Evolutionary conservation across 352 stramenopile genomes (phyloP).

Genomic region (Phytophthora ohioensis): DNA sequence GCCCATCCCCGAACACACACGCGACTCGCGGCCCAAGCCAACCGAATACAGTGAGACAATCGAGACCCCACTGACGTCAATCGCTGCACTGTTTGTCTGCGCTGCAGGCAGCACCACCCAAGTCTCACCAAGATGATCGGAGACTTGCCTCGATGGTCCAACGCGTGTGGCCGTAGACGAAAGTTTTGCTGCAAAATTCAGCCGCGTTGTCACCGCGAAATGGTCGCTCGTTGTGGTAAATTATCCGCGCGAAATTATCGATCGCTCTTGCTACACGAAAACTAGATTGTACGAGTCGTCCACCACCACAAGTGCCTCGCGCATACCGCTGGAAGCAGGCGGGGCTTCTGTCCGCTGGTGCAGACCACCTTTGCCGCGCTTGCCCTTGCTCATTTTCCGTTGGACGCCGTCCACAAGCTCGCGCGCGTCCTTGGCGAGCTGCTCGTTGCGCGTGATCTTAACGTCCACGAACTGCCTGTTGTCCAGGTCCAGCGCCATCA

Average conservation of each 20-base stretch:
- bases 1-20: conserved; percentile 12
- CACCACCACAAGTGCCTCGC: conserved; percentile 37
- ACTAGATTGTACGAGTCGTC: conserved; percentile 62
- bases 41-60: conserved; percentile 19
- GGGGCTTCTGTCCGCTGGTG: conserved; percentile 14
- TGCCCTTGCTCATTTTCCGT: conserved; percentile 52
- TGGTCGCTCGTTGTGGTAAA: not conserved
- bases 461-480: conserved; percentile 50
- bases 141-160: not conserved
- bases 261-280: conserved; percentile 46
- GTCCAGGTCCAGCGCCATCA: conserved; percentile 60
- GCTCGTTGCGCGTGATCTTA: conserved; percentile 58
- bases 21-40: conserved; percentile 17
- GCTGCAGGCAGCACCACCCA: not conserved
- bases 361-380: conserved; percentile 21
- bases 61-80: conserved; percentile 13
- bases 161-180: not conserved
- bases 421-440: conserved; percentile 61
- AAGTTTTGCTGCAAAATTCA: conserved; percentile 21
- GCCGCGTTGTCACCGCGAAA: not conserved
- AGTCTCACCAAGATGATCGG: conserved; percentile 8
- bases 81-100: no score
- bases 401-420: conserved; percentile 59
- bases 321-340: conserved; percentile 1
- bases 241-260: conserved; percentile 11